These are phyloP conservation scores for Cyclocybe cylindracea DNA, from an alignment of 768 basidiomycete genomes.

Conservation along the genomic window DNA sequence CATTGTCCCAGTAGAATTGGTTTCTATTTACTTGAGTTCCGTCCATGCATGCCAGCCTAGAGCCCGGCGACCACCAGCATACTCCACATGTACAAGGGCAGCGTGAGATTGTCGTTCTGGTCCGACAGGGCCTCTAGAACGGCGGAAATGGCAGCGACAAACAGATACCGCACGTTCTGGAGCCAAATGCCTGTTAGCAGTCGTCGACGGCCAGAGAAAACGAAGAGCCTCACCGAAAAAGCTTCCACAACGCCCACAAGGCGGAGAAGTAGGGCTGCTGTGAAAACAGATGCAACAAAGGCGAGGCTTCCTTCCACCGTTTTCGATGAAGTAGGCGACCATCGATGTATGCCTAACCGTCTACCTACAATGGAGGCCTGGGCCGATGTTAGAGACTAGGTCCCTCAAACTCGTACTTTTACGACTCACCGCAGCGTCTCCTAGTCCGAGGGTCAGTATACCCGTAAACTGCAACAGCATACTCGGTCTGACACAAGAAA, in stretches of 20 bases:
- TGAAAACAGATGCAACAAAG: slow-evolving; percentile 71
- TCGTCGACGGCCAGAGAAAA: background rate
- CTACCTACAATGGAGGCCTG: slow-evolving; percentile 94
- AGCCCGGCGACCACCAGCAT: slow-evolving; percentile 63
- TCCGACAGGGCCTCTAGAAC: slow-evolving; percentile 88
- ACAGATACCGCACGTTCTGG: slow-evolving; percentile 68
- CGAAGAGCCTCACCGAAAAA: slow-evolving; percentile 67
- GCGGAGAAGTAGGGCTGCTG: slow-evolving; percentile 71
- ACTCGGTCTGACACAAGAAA: slow-evolving; percentile 34
- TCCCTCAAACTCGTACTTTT: background rate
- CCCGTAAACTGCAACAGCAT: slow-evolving; percentile 72
- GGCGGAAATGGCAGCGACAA: slow-evolving; percentile 63
- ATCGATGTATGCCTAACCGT: slow-evolving; percentile 75
- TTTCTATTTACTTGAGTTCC: slow-evolving; percentile 3
- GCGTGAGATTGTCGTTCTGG: slow-evolving; percentile 96
- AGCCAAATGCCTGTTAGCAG: slow-evolving; percentile 3
- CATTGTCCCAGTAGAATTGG: background rate
- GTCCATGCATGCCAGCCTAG: slow-evolving; percentile 10
- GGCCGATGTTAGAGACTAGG: slow-evolving; percentile 2
- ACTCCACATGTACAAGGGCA: slow-evolving; percentile 97
- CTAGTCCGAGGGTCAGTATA: slow-evolving; percentile 85
- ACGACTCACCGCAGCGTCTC: slow-evolving; percentile 82
- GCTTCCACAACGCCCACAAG: slow-evolving; percentile 64
- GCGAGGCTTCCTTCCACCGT: slow-evolving; percentile 91
- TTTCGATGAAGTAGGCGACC: slow-evolving; percentile 84